Evolutionary conservation across 2,329 filamentous ascomycete species (phyloP).

Genomic region (Colletotrichum cereale): DNA sequence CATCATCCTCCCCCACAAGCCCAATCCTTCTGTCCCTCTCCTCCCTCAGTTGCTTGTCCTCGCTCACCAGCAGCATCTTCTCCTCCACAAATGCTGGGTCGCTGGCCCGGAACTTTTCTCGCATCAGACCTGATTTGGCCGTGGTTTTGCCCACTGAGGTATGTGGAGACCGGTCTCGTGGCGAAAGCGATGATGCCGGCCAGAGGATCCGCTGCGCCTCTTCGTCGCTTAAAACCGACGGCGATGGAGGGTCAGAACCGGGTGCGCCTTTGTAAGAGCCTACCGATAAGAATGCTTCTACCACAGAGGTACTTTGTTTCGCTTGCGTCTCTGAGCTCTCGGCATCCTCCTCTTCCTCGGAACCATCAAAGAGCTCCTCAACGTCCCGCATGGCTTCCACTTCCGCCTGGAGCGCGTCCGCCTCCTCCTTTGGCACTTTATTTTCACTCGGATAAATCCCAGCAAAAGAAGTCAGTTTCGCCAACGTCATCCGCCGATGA

Average conservation of each 20-base stretch:
- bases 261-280: neutral
- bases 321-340: neutral
- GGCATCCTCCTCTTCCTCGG: neutral
- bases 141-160: constrained; percentile 44
- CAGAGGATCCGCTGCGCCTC: constrained; percentile 24
- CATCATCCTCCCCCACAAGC: constrained; percentile 5
- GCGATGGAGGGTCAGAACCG: neutral
- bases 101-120: constrained; percentile 56
- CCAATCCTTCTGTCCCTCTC: constrained; percentile 46
- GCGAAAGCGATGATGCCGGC: neutral
- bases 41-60: constrained; percentile 52
- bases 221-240: constrained; percentile 7
- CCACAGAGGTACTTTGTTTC: neutral
- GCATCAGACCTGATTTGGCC: constrained; percentile 17
- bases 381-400: constrained; percentile 42
- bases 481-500: constrained; percentile 29
- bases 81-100: constrained; percentile 55
- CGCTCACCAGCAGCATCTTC: constrained; percentile 53
- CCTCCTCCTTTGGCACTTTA: constrained; percentile 50
- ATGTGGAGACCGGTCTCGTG: neutral
- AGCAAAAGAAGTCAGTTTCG: constrained; percentile 26
- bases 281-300: neutral
- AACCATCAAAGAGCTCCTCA: neutral
- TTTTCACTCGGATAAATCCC: neutral
- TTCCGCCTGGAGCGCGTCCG: constrained; percentile 48